Percentiles rank a stretch among this genome's conserved stretches.
Evolutionary conservation across 2,329 filamentous ascomycete species (phyloP).

Genomic region (Neopestalotiopsis rosae): DNA sequence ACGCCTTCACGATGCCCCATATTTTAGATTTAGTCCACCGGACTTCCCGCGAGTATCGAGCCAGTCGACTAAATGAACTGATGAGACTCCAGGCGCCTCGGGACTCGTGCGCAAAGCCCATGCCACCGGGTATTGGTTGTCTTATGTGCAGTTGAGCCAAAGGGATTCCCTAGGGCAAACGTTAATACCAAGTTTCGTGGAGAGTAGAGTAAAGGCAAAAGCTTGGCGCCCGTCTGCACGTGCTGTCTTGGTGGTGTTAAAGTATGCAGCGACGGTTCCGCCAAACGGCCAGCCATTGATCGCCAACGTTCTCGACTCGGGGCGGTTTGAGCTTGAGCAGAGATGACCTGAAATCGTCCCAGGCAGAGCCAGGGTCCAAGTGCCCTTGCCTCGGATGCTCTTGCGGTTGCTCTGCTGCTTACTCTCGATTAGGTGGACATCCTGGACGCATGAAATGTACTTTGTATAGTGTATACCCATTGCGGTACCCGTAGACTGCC

Average conservation of each 20-base stretch:
- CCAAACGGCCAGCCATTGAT: neutral
- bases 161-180: neutral
- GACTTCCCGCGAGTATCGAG: neutral
- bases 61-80: neutral
- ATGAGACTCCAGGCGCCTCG: neutral
- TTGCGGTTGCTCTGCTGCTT: too few species aligned
- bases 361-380: neutral
- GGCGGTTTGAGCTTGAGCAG: neutral
- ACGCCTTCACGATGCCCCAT: neutral
- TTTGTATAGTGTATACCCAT: neutral
- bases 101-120: neutral
- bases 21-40: neutral
- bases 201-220: neutral
- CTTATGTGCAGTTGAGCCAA: neutral
- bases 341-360: neutral
- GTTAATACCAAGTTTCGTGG: neutral
- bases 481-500: neutral
- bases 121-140: neutral
- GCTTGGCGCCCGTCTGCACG: neutral
- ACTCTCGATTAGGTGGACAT: neutral
- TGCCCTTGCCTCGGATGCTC: neutral
- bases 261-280: neutral
- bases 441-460: neutral
- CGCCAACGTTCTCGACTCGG: neutral
- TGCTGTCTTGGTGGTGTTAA: neutral